Percentiles rank a stretch among this genome's conserved stretches.
phyloP scores from a whole-genome alignment of 306 rosid species.

The Cicer chorassanicum region DNA sequence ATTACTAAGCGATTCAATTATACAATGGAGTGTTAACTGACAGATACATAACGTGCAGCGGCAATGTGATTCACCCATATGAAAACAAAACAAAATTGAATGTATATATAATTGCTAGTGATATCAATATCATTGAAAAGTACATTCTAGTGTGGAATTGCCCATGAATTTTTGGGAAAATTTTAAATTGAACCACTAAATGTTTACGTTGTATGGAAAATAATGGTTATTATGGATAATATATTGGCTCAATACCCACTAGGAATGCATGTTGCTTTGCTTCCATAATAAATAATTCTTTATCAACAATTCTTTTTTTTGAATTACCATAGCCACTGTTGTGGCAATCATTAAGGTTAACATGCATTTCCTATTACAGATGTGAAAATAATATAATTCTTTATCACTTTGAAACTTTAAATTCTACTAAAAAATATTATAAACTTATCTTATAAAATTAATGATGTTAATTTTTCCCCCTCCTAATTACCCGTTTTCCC shows the following conservation, averaged over 20 bases:
- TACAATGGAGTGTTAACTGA: too few relatives aligned
- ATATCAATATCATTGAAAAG: not conserved
- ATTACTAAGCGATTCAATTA: too few relatives aligned
- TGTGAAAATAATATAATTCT: slow-evolving; percentile 20
- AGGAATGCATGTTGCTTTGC: not conserved
- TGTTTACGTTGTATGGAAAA: not conserved
- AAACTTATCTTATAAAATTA: slow-evolving; percentile 24
- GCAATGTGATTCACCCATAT: not conserved
- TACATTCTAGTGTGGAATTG: slow-evolving; percentile 13
- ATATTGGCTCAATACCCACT: slow-evolving; percentile 11
- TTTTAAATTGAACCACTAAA: slow-evolving; percentile 26
- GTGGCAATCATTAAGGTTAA: not conserved
- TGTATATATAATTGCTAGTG: not conserved
- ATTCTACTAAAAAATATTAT: slow-evolving; percentile 6
- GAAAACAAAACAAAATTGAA: not conserved
- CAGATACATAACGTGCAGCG: not conserved
- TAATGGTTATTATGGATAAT: slow-evolving; percentile 20
- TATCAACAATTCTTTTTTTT: slow-evolving; percentile 18
- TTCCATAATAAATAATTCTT: slow-evolving; percentile 21
- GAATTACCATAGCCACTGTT: not conserved
- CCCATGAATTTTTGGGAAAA: slow-evolving; percentile 6
- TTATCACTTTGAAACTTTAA: not conserved
- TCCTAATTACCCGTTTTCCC: slow-evolving; percentile 23
- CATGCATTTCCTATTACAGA: slow-evolving; percentile 17
- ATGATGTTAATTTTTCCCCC: not conserved